Evolutionary conservation across 176 grass and related monocot species (phyloP).

Genomic region (Pharus latifolius): DNA sequence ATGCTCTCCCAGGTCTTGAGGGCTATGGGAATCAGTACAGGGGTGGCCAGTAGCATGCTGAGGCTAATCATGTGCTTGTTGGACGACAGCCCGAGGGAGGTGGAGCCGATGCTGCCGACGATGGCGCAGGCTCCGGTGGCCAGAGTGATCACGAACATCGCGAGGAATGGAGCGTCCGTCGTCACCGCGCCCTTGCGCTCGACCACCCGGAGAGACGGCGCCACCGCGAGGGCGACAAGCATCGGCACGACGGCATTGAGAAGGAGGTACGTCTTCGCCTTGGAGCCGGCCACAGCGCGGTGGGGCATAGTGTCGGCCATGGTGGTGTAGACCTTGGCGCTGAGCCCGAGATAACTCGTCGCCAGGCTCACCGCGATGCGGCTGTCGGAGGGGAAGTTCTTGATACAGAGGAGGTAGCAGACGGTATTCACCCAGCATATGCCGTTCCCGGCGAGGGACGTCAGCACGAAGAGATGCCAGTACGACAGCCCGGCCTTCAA

Average conservation of each 20-base stretch:
- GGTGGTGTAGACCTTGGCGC: slow-evolving; percentile 82
- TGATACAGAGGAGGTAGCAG: slow-evolving; percentile 87
- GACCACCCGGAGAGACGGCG: slow-evolving; percentile 51
- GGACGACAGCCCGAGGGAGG: slow-evolving; percentile 35
- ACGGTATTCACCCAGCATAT: slow-evolving; percentile 99
- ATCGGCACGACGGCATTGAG: slow-evolving; percentile 76
- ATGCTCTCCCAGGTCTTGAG: slow-evolving; percentile 37
- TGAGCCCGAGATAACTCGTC: slow-evolving; percentile 86
- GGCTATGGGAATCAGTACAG: slow-evolving; percentile 47
- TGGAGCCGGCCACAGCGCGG: neutral
- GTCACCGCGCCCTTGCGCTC: neutral
- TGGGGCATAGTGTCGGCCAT: slow-evolving; percentile 28
- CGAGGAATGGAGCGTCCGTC: slow-evolving; percentile 37
- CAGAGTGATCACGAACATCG: slow-evolving; percentile 73
- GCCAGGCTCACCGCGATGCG: slow-evolving; percentile 66
- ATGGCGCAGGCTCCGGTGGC: slow-evolving; percentile 72
- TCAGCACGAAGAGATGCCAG: slow-evolving; percentile 83
- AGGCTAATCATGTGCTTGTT: slow-evolving; percentile 52
- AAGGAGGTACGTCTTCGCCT: slow-evolving; percentile 61
- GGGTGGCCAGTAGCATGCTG: slow-evolving; percentile 44
- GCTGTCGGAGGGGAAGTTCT: slow-evolving; percentile 69
- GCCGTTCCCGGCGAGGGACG: slow-evolving; percentile 75
- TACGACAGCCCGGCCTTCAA: slow-evolving; percentile 39
- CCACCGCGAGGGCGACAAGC: slow-evolving; percentile 30
- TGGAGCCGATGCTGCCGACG: slow-evolving; percentile 49